phyloP scores from a whole-genome alignment of 176 grass and related monocot species.

The Otatea glauca region DNA sequence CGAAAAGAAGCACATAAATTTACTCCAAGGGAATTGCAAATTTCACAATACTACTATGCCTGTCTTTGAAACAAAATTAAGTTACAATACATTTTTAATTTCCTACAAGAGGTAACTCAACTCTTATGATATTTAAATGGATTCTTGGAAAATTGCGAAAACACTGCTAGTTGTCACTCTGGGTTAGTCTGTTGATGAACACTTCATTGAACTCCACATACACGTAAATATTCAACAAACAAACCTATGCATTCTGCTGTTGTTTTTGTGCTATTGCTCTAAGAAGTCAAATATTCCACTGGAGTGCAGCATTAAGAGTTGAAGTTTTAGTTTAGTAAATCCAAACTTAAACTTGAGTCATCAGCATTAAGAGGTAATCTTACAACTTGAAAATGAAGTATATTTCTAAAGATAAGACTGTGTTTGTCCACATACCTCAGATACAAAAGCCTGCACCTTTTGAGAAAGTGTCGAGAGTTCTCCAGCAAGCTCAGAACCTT shows the following conservation, averaged over 20 bases:
- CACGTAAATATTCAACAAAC: background rate
- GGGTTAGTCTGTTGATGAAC: slow-evolving; percentile 10
- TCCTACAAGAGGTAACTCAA: background rate
- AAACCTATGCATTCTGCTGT: slow-evolving; percentile 4
- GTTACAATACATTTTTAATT: background rate
- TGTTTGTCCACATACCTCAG: slow-evolving; percentile 67
- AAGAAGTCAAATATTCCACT: slow-evolving; percentile 1
- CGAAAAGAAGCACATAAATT: slow-evolving; percentile 17
- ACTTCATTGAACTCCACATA: background rate
- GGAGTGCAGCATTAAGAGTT: background rate
- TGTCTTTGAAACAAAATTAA: background rate
- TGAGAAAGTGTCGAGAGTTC: slow-evolving; percentile 84
- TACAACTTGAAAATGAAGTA: slow-evolving; percentile 2
- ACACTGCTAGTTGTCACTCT: background rate
- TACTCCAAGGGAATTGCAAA: background rate
- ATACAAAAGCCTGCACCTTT: slow-evolving; percentile 83
- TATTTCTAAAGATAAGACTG: slow-evolving; percentile 25
- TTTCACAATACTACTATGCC: background rate
- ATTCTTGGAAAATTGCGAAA: background rate
- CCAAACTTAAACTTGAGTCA: slow-evolving; percentile 5
- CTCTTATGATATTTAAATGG: background rate
- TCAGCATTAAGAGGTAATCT: slow-evolving; percentile 1
- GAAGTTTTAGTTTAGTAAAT: slow-evolving; percentile 19
- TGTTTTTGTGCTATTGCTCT: background rate
- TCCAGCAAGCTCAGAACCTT: slow-evolving; percentile 81